These are phyloP conservation scores for Fallopia convolvulus DNA, from an alignment of 148 eudicot species.

Conservation along the genomic window DNA sequence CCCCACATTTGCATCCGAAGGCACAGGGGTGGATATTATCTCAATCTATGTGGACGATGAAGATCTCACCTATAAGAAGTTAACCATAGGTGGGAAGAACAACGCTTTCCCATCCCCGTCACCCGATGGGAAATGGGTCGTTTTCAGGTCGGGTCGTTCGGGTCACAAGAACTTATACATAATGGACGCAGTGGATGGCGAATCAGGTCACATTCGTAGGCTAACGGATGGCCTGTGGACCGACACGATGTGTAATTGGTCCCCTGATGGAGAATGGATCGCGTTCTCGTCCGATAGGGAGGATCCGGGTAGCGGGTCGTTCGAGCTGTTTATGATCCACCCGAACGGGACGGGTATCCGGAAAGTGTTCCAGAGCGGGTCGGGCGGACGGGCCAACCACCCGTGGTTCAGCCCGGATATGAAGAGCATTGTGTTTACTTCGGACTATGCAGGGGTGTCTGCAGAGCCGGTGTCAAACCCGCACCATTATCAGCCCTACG, in stretches of 20 bases:
- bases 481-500: constrained; percentile 84
- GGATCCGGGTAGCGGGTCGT: constrained; percentile 59
- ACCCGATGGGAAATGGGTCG: constrained; percentile 86
- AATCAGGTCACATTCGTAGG: constrained; percentile 34
- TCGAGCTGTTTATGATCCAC: constrained; percentile 55
- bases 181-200: constrained; percentile 78
- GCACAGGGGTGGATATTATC: constrained; percentile 58
- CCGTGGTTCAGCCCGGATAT: constrained; percentile 89
- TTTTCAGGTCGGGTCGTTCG: constrained; percentile 73
- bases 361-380: constrained; percentile 62
- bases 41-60: constrained; percentile 49
- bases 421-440: constrained; percentile 52
- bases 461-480: constrained; percentile 90
- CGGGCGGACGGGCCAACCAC: constrained; percentile 65
- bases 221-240: constrained; percentile 79
- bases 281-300: constrained; percentile 70
- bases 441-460: constrained; percentile 77
- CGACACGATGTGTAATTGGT: constrained; percentile 89
- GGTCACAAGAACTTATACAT: constrained; percentile 80
- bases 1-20: constrained; percentile 54
- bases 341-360: constrained; percentile 76
- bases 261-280: constrained; percentile 87
- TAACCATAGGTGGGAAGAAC: constrained; percentile 64
- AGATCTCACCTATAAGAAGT: constrained; percentile 21
- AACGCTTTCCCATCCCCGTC: constrained; percentile 90